Evolutionary conservation across 2,329 filamentous ascomycete species (phyloP), one percentile per base, ranked within the genome.

Genomic region (Colletotrichum neosansevieriae): DNA sequence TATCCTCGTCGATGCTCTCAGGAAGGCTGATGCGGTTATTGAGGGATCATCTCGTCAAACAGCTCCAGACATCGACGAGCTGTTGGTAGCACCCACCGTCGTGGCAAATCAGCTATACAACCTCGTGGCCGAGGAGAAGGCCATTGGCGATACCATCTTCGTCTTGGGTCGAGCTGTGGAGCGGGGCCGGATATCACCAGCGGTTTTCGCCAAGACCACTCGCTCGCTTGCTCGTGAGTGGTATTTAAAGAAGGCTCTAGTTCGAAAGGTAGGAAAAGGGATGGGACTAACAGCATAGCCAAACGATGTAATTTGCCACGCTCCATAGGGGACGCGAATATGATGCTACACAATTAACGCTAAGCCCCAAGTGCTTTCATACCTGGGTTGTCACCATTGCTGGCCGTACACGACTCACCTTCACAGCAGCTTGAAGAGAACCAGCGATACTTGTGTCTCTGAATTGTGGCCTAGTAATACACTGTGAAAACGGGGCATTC

Each of bases 101-200:
- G 96, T 98, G 4, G 93, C 92, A 0, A 94, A 95, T 72, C 96
- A 99, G 82, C 82, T 99, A 21, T 99, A 98, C 79, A 90, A 91
- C 54, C 84, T 97, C 2, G 93, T 94, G 32, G 94, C 94, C 1
- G 96, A 99, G 76, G 95, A 98, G 80, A 87, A 91, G 72, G 94
- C 92, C 3, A 87, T 97, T 54, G 92, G 91, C 36, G 95, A 98
- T 77, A 92, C 94, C 3, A 89, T 98, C 71, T 97, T 96, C 75
- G 90, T 94, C 70, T 83, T 97, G 13, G 91, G 92, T 1, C 83
- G 91, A 63, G 93, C 91, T 1, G 85, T 95, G 19, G 92, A 95
- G 77, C 84, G 86, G 59, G 93, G 93, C 4, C 84, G 92, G 61
- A 86, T 96, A 24, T 85, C 86, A 11, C 87, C 91, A 5, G 85